Base-by-base conservation (phyloP, 495 filamentous ascomycete species). In the Rhypophila decipiens region DNA sequence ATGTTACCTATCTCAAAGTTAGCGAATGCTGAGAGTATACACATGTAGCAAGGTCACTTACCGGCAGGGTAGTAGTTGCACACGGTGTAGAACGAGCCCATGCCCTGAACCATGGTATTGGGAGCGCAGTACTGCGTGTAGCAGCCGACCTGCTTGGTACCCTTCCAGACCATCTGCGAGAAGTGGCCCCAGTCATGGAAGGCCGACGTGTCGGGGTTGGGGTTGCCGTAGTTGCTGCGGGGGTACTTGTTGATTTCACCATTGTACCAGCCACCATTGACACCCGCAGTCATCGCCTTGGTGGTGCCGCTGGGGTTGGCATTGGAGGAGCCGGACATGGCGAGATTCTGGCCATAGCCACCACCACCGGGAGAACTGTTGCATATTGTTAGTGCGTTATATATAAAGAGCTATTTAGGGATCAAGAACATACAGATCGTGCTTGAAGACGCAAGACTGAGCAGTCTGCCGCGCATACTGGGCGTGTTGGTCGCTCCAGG, bases 121-220 rank as follows among this genome's bases (percentile, higher is more conserved):
- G 68, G 40, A 2, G 60, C 49, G 59, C 73, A 74, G 57, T 71
- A 72, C 57, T 78, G 64, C 24, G 82, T 78, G 42, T 74, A 76
- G 65, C 93, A 98, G 51, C 88, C 93, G 31, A 97, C 72, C 29
- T 75, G 58, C 13, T 66, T 79, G 42, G 86, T 84, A 5, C 31
- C 60, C 63, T 83, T 82, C 93, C 93, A 98, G 31, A 97, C 78
- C 20, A 96, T 73, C 72, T 95, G 88, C n/a, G 85, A 79, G 73
- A 87, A 87, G 66, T 98, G 91, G 47, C 90, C 88, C 80, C 84
- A 93, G 24, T 59, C 46, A 27, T 83, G 70, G 65, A 90, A 87
- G 64, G 75, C 62, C 53, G 58, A 50, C 76, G 82, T 83, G 59
- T 77, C 67, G 7, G 77, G 74, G 22, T 57, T 67, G 31, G 51